Evolutionary conservation across 306 rosid species (phyloP), one percentile per base, ranked within the genome.

Genomic region (Luffa acutangula): DNA sequence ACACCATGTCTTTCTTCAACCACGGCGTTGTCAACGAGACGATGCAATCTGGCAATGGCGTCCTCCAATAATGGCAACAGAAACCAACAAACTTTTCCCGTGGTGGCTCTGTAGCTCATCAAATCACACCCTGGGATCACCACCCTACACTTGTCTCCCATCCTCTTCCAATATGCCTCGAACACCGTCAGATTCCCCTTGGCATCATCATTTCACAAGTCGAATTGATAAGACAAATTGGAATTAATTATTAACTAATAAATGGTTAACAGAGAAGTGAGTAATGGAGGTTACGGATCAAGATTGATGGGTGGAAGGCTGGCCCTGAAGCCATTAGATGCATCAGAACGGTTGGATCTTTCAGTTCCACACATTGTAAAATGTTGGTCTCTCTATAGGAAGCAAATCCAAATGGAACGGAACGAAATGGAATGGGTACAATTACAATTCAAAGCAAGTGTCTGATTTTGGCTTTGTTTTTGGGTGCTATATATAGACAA

Each of bases 121-220:
- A 80, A 34, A 0, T 91, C 90, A 20, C 82, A 13, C 2, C 92
- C 97, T 59, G 84, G 79, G 11, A 94, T 92, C 84, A 76, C 91
- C 81, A 92, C 84, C 21, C 75, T 86, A 58, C 97, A 83, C 10
- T 83, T 83, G 20, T 92, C 95, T 7, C 84, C 83, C 86, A 48
- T 76, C 76, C 79, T 84, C 79, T 15, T 84, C 98, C 98, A 92
- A 36, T 82, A 94, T 21, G 82, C 0, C 34, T 39, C 81, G 2
- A 80, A 92, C 72, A 80, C 77, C 79, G 62, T 3, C 9, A 95
- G 93, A 76, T 92, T 94, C 21, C 98, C 98, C 49, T 97, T 94
- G 88, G 9, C 49, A 45, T 59, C 58, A 69, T 4, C 73, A 69
- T 15, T 2, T 25, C 31, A 25, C 31, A 25, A 25, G 31, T 25